Conservation (phyloP, 352 stramenopile genomes). For the Globisporangium echinulatum region DNA sequence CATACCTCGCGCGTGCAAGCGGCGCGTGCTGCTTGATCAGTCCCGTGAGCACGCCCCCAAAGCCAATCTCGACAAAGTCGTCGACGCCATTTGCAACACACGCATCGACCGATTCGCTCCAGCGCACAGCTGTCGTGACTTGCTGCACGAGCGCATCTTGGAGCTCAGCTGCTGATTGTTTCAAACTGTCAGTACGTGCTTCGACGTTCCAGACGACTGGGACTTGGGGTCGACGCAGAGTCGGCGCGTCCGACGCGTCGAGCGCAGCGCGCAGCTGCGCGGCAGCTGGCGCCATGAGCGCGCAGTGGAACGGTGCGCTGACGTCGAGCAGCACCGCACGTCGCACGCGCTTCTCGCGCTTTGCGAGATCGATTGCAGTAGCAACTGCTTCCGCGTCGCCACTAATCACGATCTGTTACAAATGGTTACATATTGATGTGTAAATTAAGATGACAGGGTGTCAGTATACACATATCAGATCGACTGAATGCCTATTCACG, state of each 20-base stretch:
- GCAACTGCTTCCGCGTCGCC: conserved; percentile 45
- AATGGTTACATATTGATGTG: too few species aligned
- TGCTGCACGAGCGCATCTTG: conserved; percentile 44
- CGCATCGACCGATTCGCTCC: conserved; percentile 77
- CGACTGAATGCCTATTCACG: neutral
- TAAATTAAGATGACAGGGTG: too few species aligned
- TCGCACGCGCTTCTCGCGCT: conserved; percentile 60
- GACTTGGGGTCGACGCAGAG: conserved; percentile 30
- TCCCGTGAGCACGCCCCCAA: conserved; percentile 59
- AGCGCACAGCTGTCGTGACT: conserved; percentile 59
- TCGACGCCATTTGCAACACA: conserved; percentile 38
- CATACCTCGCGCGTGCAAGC: conserved; percentile 18
- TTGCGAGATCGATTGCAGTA: conserved; percentile 45
- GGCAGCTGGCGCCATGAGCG: conserved; percentile 64
- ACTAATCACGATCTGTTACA: conserved; percentile 57
- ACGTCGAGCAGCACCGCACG: conserved; percentile 70
- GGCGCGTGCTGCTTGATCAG: conserved; percentile 71
- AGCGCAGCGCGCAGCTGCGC: conserved; percentile 37
- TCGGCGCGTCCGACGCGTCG: conserved; percentile 11
- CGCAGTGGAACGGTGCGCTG: conserved; percentile 81
- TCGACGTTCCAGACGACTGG: conserved; percentile 83
- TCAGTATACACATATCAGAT: neutral
- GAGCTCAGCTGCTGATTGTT: conserved; percentile 32
- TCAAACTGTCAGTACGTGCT: conserved; percentile 20
- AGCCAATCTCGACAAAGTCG: conserved; percentile 68